Conservation (phyloP, 2,329 filamentous ascomycete species). For the Claviceps monticola region DNA sequence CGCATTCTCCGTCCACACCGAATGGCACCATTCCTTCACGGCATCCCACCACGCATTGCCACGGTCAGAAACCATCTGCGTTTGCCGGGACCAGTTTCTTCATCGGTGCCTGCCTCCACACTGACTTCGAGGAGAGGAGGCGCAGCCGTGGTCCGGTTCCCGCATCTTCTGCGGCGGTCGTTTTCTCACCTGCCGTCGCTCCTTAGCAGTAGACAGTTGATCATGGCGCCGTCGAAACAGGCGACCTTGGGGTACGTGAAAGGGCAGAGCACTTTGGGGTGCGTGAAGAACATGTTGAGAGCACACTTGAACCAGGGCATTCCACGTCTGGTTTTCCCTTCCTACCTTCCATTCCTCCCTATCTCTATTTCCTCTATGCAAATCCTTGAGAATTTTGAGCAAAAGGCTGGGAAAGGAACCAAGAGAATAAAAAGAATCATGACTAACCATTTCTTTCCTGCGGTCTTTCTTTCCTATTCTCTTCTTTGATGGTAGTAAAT, state of each 20-base stretch:
- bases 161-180: slow-evolving; percentile 1
- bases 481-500: slow-evolving; percentile 47
- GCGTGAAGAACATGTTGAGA: slow-evolving; percentile 15
- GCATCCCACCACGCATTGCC: background rate
- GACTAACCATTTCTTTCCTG: background rate
- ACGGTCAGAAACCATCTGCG: background rate
- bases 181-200: slow-evolving; percentile 1
- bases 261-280: slow-evolving; percentile 64
- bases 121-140: slow-evolving; percentile 6
- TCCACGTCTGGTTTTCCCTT: too few relatives aligned
- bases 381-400: background rate
- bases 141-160: background rate
- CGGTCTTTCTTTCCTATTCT: background rate
- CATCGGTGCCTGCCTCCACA: too few relatives aligned
- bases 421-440: background rate
- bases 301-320: too few relatives aligned
- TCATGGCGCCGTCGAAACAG: slow-evolving; percentile 51
- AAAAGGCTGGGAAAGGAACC: background rate
- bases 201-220: slow-evolving; percentile 5
- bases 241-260: slow-evolving; percentile 81
- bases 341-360: too few relatives aligned
- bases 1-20: background rate
- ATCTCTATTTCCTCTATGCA: too few relatives aligned
- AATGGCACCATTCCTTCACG: background rate
- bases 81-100: background rate